Evolutionary conservation across 345 rosid species (phyloP), one percentile per base, ranked within the genome.

Genomic region (Bruguiera sexangula): DNA sequence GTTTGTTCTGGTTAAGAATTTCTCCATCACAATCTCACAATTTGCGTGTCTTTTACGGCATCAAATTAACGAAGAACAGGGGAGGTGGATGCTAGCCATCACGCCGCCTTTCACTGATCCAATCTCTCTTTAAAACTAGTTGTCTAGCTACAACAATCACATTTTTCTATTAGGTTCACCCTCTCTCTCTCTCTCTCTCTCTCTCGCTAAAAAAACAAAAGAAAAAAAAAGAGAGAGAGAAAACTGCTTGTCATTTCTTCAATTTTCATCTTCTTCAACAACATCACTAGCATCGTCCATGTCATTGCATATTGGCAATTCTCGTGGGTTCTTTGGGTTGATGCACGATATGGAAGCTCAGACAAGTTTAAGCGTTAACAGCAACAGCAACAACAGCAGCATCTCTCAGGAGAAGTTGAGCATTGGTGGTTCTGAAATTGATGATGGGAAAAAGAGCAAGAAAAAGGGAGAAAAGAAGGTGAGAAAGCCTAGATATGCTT

Each of bases 401-500:
- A 46, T 46, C 20, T 46, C 63, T 20, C 56, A 50, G 50, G 65
- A 34, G 46, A 51, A 56, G 50, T 43, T 53, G 32, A 60, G 65
- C 52, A 64, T 59, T 22, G 69, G 11, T 29, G 78, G 62, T 63
- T 51, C 63, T 66, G 67, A 70, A 75, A 72, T 30, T 50, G 19
- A 34, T 27, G 81, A 68, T 67, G 85, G 61, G 43, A 67, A 68
- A 46, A 34, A 27, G 18, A 75, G 62, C 29, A 87, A 82, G 68
- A 81, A 65, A 55, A 86, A 81, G n/a, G 80, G 68, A n/a, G 79
- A 72, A 46, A 89, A 84, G 78, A 89, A 89, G 82, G 66, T 75
- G 8, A 82, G 75, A 70, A 89, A 86, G 69, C 83, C 83, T 16
- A 88, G 78, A 78, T 87, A 63, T 72, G 96, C 96, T 77, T 92